Conservation (phyloP, 164 flowering plant genomes). For the Stephania japonica region DNA sequence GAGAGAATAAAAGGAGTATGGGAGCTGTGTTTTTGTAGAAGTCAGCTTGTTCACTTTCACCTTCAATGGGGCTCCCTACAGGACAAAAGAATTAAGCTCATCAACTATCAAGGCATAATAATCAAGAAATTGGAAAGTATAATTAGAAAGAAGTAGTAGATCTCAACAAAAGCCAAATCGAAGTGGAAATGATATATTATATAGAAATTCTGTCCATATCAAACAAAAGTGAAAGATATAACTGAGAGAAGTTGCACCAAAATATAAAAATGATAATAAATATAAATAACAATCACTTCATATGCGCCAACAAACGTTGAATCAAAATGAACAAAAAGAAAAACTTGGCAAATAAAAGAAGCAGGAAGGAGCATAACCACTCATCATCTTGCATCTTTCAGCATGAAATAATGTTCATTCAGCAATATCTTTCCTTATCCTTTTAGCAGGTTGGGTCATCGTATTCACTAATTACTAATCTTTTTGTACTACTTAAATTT, state of each 20-base stretch:
- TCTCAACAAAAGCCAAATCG: not conserved
- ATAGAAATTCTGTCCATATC: not conserved
- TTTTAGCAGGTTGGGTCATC: too few species aligned
- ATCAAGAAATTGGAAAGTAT: not conserved
- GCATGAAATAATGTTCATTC: too few species aligned
- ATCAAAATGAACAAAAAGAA: not conserved
- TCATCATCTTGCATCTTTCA: too few species aligned
- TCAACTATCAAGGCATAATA: not conserved
- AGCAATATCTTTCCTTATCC: too few species aligned
- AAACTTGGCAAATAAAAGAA: too few species aligned
- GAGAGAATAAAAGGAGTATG: constrained; percentile 86
- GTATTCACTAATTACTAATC: too few species aligned
- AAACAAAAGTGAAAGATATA: not conserved
- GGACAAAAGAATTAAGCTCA: not conserved
- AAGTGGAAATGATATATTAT: not conserved
- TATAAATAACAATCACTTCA: too few species aligned
- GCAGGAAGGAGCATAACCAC: too few species aligned
- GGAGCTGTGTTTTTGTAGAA: constrained; percentile 88
- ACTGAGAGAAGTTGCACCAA: not conserved
- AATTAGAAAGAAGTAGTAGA: not conserved
- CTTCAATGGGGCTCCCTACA: constrained; percentile 68
- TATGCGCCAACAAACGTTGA: not conserved
- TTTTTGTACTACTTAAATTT: too few species aligned
- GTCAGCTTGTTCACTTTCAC: constrained; percentile 91
- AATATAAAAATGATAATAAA: too few species aligned